Evolutionary conservation across 2,329 filamentous ascomycete species (phyloP), one percentile per base, ranked within the genome.

Genomic region (Raffaelea ambrosiae): DNA sequence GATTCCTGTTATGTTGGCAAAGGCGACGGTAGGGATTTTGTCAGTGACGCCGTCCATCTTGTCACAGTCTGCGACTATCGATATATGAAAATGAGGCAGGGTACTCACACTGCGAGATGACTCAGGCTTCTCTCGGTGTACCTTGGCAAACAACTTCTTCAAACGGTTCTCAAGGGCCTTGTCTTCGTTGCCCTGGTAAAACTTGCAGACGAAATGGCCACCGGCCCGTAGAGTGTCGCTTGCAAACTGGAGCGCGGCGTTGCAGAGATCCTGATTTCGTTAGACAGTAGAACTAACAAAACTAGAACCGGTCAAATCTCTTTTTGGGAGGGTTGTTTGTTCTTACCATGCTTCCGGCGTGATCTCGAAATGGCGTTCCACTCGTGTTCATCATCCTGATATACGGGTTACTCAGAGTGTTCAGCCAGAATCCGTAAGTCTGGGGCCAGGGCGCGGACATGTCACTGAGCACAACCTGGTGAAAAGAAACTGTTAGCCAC

Each of bases 341-440:
- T n/a, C 83, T 62, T 69, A 96, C 91, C 88, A 98, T 97, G 68
- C 89, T 96, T 26, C 88, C 87, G 10, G 82, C 84, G 67, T 98
- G 93, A 66, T 98, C 93, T 55, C 83, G 81, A 62, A 95, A 93
- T 19, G 68, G 68, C 59, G 88, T 85, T 48, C 93, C 93, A 69
- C 86, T 95, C 58, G 91, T 96, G 68, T 98, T 98, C 89, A 96
- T 95, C 84, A 98, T 85, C 93, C 93, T 98, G 77, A 70, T 66
- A 81, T 94, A 93, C 55, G 89, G 88, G 79, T 93, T 86, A 91
- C 84, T 95, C 79, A 96, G 77, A 73, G 83, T 95, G 72, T 81
- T 88, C 72, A 86, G 84, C 72, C 80, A 84, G 72, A 86, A 89
- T 61, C 84, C 84, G 61, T 76, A 74, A 46, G 79, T 86, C 72